Conservation (phyloP, 208 protist species). For the Wallacemonas sp. region DNA sequence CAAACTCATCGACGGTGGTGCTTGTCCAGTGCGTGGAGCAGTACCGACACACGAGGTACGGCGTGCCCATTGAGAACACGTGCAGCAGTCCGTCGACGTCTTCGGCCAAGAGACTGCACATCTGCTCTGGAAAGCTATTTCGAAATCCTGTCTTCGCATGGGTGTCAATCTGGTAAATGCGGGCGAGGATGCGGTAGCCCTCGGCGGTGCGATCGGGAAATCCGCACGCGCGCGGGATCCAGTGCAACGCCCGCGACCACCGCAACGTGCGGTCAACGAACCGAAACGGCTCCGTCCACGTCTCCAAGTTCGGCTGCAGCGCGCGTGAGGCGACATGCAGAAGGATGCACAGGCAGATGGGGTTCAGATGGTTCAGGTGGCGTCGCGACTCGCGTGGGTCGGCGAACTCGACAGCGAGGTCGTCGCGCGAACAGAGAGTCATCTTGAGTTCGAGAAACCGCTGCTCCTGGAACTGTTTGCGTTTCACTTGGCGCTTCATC, state of each 20-base stretch:
- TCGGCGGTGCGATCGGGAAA: constrained; percentile 58
- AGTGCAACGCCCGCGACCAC: constrained; percentile 76
- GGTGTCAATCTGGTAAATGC: constrained; percentile 80
- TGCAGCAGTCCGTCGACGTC: constrained; percentile 56
- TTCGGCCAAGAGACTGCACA: constrained; percentile 67
- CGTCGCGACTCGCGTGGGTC: constrained; percentile 46
- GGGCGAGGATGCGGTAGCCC: constrained; percentile 65
- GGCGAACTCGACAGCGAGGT: constrained; percentile 78
- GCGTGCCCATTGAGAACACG: constrained; percentile 86
- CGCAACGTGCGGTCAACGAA: constrained; percentile 72
- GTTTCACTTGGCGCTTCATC: constrained; percentile 57
- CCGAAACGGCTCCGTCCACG: constrained; percentile 84
- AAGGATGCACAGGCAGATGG: constrained; percentile 66
- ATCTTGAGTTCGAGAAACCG: constrained; percentile 73
- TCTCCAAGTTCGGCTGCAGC: constrained; percentile 57
- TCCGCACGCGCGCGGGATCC: constrained; percentile 73
- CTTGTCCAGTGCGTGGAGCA: constrained; percentile 78
- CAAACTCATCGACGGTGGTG: constrained; percentile 56
- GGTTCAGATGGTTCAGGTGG: constrained; percentile 52
- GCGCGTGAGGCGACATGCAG: constrained; percentile 50
- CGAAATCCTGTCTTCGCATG: constrained; percentile 39
- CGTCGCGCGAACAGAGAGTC: constrained; percentile 40
- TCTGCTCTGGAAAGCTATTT: constrained; percentile 71
- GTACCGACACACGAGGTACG: constrained; percentile 60
- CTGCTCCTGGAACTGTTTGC: constrained; percentile 79